Evolutionary conservation across 257 asterid genomes (phyloP), one percentile per base, ranked within the genome.

Genomic region (Anisodus acutangulus): DNA sequence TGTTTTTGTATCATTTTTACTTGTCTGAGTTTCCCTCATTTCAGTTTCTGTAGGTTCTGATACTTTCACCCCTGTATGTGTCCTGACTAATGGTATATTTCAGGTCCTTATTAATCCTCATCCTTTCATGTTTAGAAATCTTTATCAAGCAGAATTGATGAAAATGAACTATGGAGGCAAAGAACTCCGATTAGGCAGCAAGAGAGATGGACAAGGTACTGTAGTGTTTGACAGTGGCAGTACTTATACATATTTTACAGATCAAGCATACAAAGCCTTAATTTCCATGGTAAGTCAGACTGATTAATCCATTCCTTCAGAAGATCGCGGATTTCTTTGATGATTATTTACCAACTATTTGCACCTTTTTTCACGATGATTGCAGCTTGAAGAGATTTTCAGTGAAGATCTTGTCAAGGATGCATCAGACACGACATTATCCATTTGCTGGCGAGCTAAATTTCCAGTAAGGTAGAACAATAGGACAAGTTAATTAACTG

Each of bases 221-320:
- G 84, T 89, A 79, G 90, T 93, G 86, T 91, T 93, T 81, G 97
- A 93, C 83, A 93, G 88, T 84, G 97, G 97, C 69, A 93, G 97
- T 88, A 88, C 96, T 41, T 92, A 90, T 79, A 85, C 97, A 13
- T 93, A 93, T 91, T 91, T 93, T 80, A 85, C 92, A 2, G 89
- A 87, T 83, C 87, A 88, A 88, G 96, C 96, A 84, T 92, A 93
- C 87, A 68, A 83, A 86, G 88, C 90, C 80, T 88, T 93, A 81
- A 85, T 92, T 84, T 16, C 90, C 43, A 57, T 72, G 79, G 97
- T 93, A 89, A 90, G 94, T 87, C 47, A 15, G 63, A 72, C 39
- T 22, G 13, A 69, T 41, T n/a, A 58, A 22, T 19, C 57, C 31
- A 71, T 80, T 81, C 66, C 59, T 19, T 66, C 71, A 82, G 80